A percentile compares a stretch with the other conserved stretches of the same genome.
Evolutionary conservation across 1,139 yeast genomes (phyloP).

Genomic region (Geotrichum phurueaensis): DNA sequence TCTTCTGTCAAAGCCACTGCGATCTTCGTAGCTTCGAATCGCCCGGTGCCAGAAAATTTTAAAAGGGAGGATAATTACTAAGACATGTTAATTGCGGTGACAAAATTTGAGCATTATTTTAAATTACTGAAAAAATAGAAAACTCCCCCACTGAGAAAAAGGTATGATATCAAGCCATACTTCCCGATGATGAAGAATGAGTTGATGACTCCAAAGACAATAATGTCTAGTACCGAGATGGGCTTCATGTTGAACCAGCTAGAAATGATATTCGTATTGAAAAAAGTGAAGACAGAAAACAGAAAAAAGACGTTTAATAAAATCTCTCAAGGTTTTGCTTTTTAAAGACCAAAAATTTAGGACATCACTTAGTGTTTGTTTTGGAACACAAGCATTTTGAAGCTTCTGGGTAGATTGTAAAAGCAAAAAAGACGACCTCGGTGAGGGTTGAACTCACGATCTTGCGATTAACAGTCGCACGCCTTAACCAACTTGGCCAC

Average conservation of each 20-base stretch:
- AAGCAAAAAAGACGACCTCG: conserved; percentile 6
- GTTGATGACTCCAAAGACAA: conserved; percentile 9
- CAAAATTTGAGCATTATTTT: not conserved
- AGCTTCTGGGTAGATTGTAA: not conserved
- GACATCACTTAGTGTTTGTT: not conserved
- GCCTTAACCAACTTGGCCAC: conserved; percentile 56
- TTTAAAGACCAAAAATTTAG: not conserved
- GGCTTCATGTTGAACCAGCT: conserved; percentile 10
- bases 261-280: not conserved
- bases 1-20: conserved; percentile 26
- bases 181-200: conserved; percentile 9
- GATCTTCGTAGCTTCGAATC: conserved; percentile 24
- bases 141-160: conserved; percentile 9
- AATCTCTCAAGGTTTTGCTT: not conserved
- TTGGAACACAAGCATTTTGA: not conserved
- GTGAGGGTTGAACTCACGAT: conserved; percentile 15
- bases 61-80: conserved; percentile 23
- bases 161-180: conserved; percentile 10
- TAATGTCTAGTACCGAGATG: conserved; percentile 10
- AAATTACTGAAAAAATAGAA: conserved; percentile 11
- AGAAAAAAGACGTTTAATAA: not conserved
- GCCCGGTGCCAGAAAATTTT: conserved; percentile 22
- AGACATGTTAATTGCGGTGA: not conserved
- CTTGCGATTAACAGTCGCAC: conserved; percentile 45
- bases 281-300: not conserved